A percentile compares a stretch with the other conserved stretches of the same genome.
Evolutionary conservation across 2,329 filamentous ascomycete genomes (phyloP).

Genomic region (Corynespora cassiicola): DNA sequence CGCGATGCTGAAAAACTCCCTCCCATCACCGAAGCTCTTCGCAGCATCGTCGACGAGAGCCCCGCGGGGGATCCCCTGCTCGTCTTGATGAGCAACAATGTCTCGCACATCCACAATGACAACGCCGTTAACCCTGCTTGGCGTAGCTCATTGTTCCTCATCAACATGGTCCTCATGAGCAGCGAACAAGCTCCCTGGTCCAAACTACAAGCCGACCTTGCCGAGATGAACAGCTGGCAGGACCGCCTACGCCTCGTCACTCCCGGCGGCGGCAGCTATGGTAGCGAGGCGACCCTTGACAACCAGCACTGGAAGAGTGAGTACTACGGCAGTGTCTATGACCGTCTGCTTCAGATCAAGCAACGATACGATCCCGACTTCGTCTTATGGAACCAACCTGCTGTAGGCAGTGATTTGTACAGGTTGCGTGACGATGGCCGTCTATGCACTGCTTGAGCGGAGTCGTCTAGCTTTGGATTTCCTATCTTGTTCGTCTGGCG

Average conservation of each 20-base stretch:
- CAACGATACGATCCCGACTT: conserved; percentile 12
- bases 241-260: background rate
- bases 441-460: too few relatives aligned
- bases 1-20: too few relatives aligned
- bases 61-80: background rate
- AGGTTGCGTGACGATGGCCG: too few relatives aligned
- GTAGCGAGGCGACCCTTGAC: background rate
- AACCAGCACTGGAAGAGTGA: conserved; percentile 1
- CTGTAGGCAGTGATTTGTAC: conserved; percentile 19
- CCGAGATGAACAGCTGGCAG: background rate
- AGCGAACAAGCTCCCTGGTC: background rate
- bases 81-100: background rate
- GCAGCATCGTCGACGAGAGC: background rate
- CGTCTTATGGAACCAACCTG: conserved; percentile 10
- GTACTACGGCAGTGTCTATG: conserved; percentile 2
- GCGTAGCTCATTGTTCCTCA: conserved; percentile 2
- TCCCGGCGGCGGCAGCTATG: background rate
- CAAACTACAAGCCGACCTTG: background rate
- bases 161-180: too few relatives aligned
- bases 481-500: too few relatives aligned
- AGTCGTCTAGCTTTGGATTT: too few relatives aligned
- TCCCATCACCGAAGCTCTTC: too few relatives aligned
- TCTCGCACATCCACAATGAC: too few relatives aligned
- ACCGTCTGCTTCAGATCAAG: conserved; percentile 1
- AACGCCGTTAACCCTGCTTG: background rate